Conservation (phyloP, 805 yeast genomes). For the Kockiozyma suomiensis region DNA sequence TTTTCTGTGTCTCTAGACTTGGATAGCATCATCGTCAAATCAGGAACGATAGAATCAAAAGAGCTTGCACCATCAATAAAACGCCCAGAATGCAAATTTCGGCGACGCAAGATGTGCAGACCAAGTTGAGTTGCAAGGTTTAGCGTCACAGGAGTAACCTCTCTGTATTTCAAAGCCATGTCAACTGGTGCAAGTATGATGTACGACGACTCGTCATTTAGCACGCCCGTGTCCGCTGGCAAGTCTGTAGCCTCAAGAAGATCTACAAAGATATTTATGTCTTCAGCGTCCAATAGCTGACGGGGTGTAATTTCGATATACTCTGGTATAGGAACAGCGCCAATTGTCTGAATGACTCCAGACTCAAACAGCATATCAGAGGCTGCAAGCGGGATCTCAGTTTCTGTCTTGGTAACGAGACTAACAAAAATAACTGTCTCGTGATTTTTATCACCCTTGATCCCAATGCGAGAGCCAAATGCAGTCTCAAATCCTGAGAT, state of each 20-base stretch:
- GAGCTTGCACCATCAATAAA: constrained; percentile 12
- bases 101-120: constrained; percentile 21
- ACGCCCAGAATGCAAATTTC: constrained; percentile 7
- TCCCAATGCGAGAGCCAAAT: constrained; percentile 17
- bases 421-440: neutral
- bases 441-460: neutral
- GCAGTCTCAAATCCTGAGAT: constrained; percentile 7
- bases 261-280: constrained; percentile 15
- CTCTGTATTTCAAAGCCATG: constrained; percentile 3
- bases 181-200: constrained; percentile 28
- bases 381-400: neutral
- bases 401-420: neutral
- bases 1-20: neutral
- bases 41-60: constrained; percentile 23
- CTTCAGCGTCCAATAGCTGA: constrained; percentile 22
- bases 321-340: constrained; percentile 26
- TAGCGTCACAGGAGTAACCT: constrained; percentile 13
- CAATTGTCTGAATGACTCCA: constrained; percentile 27
- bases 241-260: constrained; percentile 19
- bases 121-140: constrained; percentile 23
- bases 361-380: constrained; percentile 20
- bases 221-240: neutral
- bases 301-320: constrained; percentile 24
- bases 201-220: constrained; percentile 17
- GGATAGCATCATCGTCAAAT: constrained; percentile 5